Evolutionary conservation across 2,329 filamentous ascomycete genomes (phyloP).

Genomic region (Penicillium sp.): DNA sequence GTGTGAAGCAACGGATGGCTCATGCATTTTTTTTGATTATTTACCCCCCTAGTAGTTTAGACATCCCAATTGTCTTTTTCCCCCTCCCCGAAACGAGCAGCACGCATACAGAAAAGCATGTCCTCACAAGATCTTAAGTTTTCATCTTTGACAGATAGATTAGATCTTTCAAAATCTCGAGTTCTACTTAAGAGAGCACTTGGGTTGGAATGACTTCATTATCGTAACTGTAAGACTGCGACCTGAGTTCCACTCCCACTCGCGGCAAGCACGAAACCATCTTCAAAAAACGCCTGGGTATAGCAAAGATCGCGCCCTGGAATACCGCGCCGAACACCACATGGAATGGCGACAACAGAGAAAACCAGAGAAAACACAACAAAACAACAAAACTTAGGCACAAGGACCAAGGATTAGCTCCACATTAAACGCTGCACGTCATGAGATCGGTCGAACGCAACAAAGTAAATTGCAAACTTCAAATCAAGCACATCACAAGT

Average conservation of each 20-base stretch:
- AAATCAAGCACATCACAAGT: background rate
- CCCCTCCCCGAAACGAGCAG: slow-evolving; percentile 23
- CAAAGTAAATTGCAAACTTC: background rate
- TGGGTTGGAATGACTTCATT: background rate
- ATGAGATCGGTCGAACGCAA: background rate
- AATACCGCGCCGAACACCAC: background rate
- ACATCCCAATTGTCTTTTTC: slow-evolving; percentile 30
- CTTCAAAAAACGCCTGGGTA: slow-evolving; percentile 9
- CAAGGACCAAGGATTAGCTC: too few species aligned
- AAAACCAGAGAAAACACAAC: background rate
- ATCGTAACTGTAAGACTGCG: background rate
- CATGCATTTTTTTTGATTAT: slow-evolving; percentile 34
- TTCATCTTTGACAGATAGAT: slow-evolving; percentile 6
- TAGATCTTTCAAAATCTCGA: slow-evolving; percentile 1
- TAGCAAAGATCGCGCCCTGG: slow-evolving; percentile 2
- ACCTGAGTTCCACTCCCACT: background rate
- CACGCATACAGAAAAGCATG: slow-evolving; percentile 22
- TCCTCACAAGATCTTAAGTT: slow-evolving; percentile 19
- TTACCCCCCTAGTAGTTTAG: slow-evolving; percentile 30
- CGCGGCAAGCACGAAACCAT: background rate
- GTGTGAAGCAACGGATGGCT: slow-evolving; percentile 35
- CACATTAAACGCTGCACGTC: too few species aligned
- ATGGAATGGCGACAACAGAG: background rate
- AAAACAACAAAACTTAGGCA: background rate
- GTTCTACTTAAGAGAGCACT: background rate